Base-by-base conservation (phyloP, 768 basidiomycete species). In the Strobilomyces confusus region DNA sequence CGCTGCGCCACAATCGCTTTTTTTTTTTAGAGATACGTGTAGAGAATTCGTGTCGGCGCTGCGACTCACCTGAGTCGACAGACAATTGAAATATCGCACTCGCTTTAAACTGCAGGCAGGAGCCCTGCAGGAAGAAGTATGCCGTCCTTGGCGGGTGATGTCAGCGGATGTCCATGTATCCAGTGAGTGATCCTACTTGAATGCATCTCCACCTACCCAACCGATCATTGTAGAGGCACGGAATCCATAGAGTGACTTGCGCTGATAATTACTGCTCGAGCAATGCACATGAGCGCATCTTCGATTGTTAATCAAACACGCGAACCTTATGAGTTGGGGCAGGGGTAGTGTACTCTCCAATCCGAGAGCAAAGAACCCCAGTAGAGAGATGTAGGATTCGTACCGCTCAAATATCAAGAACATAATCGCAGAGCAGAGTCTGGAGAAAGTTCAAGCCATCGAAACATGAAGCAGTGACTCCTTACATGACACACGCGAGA, bases 261-360 rank as follows among this genome's bases (percentile, higher is more conserved):
- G 86, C 49, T 81, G 82, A 67, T 85, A 86, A 61, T 93, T 93
- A 63, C 91, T 92, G 62, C 26, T 49, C 54, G 33, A 40, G 52
- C 44, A 52, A 36, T 15, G 44, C 23, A 49, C 57, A 61, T 67
- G 57, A 69, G 61, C 58, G 48, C 36, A 17, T 42, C 56, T 29
- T 49, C 22, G 41, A 52, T 49, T 20, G 51, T 32, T 15, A 29
- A 37, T 52, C 42, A 44, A 55, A 36, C 19, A 20, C 19, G 63
- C 70, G 19, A 54, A 84, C 91, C 86, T 91, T 52, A 90, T 77
- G 37, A 93, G 73, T 62, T 93, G 91, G 4, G 91, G 91, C 50
- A 93, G 79, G 8, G 91, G 91, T n/a, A 93, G 70, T 4, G 87
- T 89, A 59, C 89, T 92, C 69, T 92, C 91, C 23, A 93, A 73